A percentile compares a stretch with the other conserved stretches of the same genome.
Evolutionary conservation across 176 grass and related monocot genomes (phyloP).

Genomic region (Oryza punctata): DNA sequence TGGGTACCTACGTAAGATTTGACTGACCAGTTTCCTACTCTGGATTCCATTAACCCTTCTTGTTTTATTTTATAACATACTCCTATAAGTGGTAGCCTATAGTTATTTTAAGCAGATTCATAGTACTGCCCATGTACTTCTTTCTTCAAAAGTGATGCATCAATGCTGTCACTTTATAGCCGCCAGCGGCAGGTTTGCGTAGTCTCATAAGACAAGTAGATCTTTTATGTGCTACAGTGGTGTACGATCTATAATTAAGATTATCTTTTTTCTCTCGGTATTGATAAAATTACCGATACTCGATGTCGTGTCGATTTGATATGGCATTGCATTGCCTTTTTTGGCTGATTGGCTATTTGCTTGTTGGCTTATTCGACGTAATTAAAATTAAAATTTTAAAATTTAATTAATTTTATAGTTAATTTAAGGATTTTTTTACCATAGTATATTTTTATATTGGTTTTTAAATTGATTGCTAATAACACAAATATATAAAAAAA

Average conservation of each 20-base stretch:
- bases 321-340: neutral
- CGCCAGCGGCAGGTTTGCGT: neutral
- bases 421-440: too few relatives aligned
- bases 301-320: neutral
- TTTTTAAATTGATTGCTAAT: too few relatives aligned
- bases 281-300: too few relatives aligned
- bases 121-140: neutral
- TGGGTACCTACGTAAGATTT: neutral
- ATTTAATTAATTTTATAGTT: too few relatives aligned
- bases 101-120: neutral
- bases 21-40: neutral
- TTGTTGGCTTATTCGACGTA: too few relatives aligned
- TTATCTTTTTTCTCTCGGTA: too few relatives aligned
- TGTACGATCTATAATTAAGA: neutral
- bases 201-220: neutral
- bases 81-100: neutral
- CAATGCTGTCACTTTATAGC: constrained; percentile 29
- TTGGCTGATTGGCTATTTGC: too few relatives aligned
- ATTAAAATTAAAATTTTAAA: too few relatives aligned
- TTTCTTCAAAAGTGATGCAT: neutral
- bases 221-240: neutral
- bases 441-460: too few relatives aligned
- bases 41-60: constrained; percentile 15
- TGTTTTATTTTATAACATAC: neutral
- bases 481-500: too few relatives aligned